Evolutionary conservation across 148 eudicot genomes (phyloP).

Genomic region (Polygonum aviculare): DNA sequence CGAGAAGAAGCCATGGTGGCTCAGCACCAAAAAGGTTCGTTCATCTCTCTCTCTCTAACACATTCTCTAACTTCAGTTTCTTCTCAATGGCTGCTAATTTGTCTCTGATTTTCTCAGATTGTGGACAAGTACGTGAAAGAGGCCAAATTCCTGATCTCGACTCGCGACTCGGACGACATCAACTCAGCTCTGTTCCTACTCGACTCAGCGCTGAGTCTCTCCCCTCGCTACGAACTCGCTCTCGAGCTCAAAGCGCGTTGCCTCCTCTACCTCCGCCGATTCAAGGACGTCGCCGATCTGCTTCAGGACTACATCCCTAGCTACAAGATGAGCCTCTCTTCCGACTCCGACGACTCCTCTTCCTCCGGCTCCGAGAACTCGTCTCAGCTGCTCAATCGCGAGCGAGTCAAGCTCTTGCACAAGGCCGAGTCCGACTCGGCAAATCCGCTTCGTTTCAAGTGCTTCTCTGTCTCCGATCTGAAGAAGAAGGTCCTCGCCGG

Average conservation of each 20-base stretch:
- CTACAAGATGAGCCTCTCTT: slow-evolving; percentile 30
- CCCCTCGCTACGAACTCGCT: slow-evolving; percentile 55
- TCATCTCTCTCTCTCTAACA: too few species aligned
- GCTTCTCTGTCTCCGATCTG: slow-evolving; percentile 85
- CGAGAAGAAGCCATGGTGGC: slow-evolving; percentile 95
- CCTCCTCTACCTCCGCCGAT: slow-evolving; percentile 56
- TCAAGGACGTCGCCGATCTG: slow-evolving; percentile 81
- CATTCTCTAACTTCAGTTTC: neutral
- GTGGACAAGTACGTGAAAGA: slow-evolving; percentile 70
- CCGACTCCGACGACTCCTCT: slow-evolving; percentile 32
- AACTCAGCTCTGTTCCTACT: slow-evolving; percentile 55
- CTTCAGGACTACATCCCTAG: slow-evolving; percentile 89
- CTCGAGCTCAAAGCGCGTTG: slow-evolving; percentile 73
- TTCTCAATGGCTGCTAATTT: neutral
- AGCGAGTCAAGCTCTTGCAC: slow-evolving; percentile 58
- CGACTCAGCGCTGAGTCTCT: slow-evolving; percentile 56
- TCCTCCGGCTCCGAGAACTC: slow-evolving; percentile 52
- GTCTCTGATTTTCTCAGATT: slow-evolving; percentile 31
- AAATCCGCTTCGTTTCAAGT: slow-evolving; percentile 44
- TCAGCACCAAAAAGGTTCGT: slow-evolving; percentile 73
- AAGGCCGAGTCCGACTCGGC: slow-evolving; percentile 15
- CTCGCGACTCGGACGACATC: slow-evolving; percentile 49
- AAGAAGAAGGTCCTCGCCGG: slow-evolving; percentile 77
- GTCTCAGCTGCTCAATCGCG: slow-evolving; percentile 41
- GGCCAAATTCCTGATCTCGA: slow-evolving; percentile 49